Evolutionary conservation across 176 grass and related monocot species (phyloP).

Genomic region (Rhipidocladum racemiflorum): DNA sequence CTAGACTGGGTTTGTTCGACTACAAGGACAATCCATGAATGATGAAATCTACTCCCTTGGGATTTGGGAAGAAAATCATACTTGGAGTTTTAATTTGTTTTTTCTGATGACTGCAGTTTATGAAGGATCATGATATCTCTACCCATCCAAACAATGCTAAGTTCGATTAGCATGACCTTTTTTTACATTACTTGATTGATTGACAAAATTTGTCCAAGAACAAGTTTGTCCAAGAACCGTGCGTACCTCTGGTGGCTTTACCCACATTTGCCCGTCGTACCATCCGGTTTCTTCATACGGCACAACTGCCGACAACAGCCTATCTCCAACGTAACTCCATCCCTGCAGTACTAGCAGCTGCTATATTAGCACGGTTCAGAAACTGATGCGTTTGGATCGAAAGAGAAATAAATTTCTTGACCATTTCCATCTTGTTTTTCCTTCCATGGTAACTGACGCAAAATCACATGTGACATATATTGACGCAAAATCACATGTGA

Average conservation of each 20-base stretch:
- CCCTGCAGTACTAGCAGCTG: constrained; percentile 42
- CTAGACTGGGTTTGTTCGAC: too few species aligned
- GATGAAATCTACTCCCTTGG: neutral
- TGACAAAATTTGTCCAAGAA: neutral
- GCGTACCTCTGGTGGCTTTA: constrained; percentile 83
- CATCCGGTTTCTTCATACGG: constrained; percentile 98
- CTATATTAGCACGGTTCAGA: neutral
- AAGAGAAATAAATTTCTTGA: neutral
- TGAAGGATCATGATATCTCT: too few species aligned
- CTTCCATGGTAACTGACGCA: neutral
- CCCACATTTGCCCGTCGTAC: constrained; percentile 99
- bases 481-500: neutral
- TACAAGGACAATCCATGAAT: neutral
- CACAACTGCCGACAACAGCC: constrained; percentile 88
- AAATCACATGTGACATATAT: neutral
- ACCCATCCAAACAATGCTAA: too few species aligned
- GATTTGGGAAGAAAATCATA: neutral
- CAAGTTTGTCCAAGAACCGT: neutral
- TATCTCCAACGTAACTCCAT: constrained; percentile 95
- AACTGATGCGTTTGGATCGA: too few species aligned
- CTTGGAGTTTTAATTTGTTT: neutral
- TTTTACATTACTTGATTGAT: too few species aligned
- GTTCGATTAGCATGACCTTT: too few species aligned
- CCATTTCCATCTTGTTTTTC: neutral
- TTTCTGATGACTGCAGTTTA: neutral